phyloP scores from a whole-genome alignment of 1,284 basidiomycete genomes.

The Rhodotorula sp. region DNA sequence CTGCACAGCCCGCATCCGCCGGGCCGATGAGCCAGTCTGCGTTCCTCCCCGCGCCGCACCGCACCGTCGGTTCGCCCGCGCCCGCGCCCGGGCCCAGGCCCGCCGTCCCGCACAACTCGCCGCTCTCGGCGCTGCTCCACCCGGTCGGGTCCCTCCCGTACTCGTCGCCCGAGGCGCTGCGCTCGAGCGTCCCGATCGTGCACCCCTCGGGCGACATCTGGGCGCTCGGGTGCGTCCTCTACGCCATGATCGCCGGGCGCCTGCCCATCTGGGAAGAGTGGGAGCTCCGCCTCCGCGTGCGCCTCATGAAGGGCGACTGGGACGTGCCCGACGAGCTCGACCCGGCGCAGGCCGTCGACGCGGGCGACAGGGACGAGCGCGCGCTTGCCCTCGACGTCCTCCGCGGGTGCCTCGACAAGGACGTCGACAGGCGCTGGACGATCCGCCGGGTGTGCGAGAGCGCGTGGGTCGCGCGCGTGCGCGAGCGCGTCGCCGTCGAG shows the following conservation, averaged over 20 bases:
- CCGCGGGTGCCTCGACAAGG: conserved; percentile 69
- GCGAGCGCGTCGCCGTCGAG: conserved; percentile 5
- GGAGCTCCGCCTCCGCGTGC: conserved; percentile 84
- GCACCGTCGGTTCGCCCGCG: conserved; percentile 39
- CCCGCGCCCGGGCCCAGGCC: conserved; percentile 36
- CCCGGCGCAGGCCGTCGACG: neutral
- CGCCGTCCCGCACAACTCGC: conserved; percentile 3
- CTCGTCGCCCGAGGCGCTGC: conserved; percentile 75
- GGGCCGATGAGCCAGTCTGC: conserved; percentile 52
- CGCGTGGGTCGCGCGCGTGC: conserved; percentile 61
- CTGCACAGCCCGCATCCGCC: too few species aligned
- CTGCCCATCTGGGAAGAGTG: conserved; percentile 84
- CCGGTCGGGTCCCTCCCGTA: conserved; percentile 87
- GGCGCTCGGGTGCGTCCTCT: conserved; percentile 86
- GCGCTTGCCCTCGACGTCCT: conserved; percentile 59
- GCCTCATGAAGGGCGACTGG: conserved; percentile 77
- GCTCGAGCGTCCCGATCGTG: conserved; percentile 54
- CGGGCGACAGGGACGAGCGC: conserved; percentile 1
- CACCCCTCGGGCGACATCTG: conserved; percentile 75
- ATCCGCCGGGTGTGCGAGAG: conserved; percentile 71
- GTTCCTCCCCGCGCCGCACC: conserved; percentile 53
- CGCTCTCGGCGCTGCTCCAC: conserved; percentile 53
- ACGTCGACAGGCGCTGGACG: conserved; percentile 66
- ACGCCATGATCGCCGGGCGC: conserved; percentile 73
- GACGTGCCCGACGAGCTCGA: conserved; percentile 48